Evolutionary conservation across 257 asterid species (phyloP), one percentile per base, ranked within the genome.

Genomic region (Solanum corneliomulleri): DNA sequence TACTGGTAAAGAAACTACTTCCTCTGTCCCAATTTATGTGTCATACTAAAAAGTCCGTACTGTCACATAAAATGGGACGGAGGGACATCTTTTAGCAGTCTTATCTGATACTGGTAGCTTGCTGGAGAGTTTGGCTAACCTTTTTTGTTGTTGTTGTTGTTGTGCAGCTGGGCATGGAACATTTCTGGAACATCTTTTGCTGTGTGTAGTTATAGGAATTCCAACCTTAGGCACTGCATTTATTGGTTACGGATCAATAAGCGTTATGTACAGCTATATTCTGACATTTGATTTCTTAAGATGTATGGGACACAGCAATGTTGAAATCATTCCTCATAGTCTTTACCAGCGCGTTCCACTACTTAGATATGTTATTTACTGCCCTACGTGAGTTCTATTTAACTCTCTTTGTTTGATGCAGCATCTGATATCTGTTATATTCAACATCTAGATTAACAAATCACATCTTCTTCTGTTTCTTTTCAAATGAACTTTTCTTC

Each of bases 221-320:
- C 99, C 99, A 18, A 89, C 89, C 9, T 72, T 96, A 88, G 99
- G 98, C 77, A 92, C 98, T 42, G 87, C 88, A 83, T 87, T 92
- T 10, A 29, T 92, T 64, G 99, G 99, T 58, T 91, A 86, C 58
- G 99, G 99, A 25, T 97, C 99, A 58, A 89, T 96, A 86, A 84
- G 77, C 88, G 77, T 92, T 93, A 88, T 93, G 91, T 95, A 93
- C 81, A 69, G 92, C 86, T 95, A 97, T 85, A 88, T 93, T 76
- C 75, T 97, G 95, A 88, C 82, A 16, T 97, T 95, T 52, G 99
- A 97, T 92, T 94, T 92, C 85, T 94, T 97, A 45, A 96, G 95
- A 88, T 96, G 99, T 89, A 86, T 97, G 90, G 96, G 96, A 49
- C 97, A 97, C 85, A 90, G 93, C 92, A 96, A 97, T 71, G 94